Percentiles rank a stretch among this genome's conserved stretches.
Conservation (phyloP, 495 filamentous ascomycete species). For the Xylaria venustula region DNA sequence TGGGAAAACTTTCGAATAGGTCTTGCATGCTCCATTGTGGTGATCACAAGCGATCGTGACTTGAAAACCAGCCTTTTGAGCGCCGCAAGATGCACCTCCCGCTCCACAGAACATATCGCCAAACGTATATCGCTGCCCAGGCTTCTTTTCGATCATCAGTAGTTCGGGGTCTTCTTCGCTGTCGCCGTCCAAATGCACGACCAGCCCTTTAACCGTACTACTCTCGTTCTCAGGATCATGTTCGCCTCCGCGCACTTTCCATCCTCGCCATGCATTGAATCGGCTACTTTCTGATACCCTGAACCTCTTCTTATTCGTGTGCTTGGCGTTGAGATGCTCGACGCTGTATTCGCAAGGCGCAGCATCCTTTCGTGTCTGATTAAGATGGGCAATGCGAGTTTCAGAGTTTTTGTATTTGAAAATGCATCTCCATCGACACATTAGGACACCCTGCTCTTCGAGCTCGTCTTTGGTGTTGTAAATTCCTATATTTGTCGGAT, state of each 20-base stretch:
- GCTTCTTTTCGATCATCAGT: conserved; percentile 16
- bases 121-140: conserved; percentile 56
- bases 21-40: conserved; percentile 50
- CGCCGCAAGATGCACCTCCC: conserved; percentile 73
- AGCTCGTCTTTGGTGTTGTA: conserved; percentile 19
- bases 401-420: conserved; percentile 20
- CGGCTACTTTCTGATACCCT: conserved; percentile 15
- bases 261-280: conserved; percentile 39
- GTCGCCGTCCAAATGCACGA: conserved; percentile 4
- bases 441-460: conserved; percentile 32
- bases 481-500: conserved; percentile 28
- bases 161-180: background rate
- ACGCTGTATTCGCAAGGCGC: conserved; percentile 34
- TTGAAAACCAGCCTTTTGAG: conserved; percentile 57
- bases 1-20: conserved; percentile 62
- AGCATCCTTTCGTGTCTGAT: background rate
- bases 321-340: conserved; percentile 20
- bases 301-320: conserved; percentile 25
- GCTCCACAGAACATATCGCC: conserved; percentile 75
- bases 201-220: background rate
- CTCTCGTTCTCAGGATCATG: conserved; percentile 13
- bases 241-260: conserved; percentile 36
- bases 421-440: conserved; percentile 37
- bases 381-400: conserved; percentile 7
- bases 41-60: conserved; percentile 65